These are phyloP conservation scores for Chytriomyces sp. DNA, from an alignment of 192 early-diverging fungal species.

Conservation along the genomic window DNA sequence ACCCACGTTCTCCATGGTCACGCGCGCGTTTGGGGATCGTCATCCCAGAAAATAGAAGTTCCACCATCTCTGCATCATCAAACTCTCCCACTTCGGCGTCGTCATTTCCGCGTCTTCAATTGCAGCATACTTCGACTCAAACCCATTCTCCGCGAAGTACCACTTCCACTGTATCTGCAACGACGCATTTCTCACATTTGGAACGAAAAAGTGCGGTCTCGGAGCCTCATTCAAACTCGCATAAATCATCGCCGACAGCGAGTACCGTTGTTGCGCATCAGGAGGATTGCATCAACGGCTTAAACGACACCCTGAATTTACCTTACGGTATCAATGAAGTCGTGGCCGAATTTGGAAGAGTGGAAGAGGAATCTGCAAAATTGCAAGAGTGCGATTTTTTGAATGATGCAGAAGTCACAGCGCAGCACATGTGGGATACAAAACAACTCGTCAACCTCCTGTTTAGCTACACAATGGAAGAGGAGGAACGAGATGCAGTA, in stretches of 20 bases:
- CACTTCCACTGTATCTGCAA: background rate
- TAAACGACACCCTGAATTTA: background rate
- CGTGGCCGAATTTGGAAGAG: background rate
- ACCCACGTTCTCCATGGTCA: background rate
- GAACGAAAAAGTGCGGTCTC: background rate
- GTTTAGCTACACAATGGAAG: background rate
- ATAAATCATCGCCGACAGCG: no score
- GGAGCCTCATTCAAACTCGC: background rate
- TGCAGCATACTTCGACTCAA: no score
- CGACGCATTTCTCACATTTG: background rate
- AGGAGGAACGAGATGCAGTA: constrained; percentile 50
- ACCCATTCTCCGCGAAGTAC: background rate
- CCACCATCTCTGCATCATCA: background rate
- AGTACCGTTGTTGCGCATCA: background rate
- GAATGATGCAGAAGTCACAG: background rate
- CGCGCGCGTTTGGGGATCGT: background rate
- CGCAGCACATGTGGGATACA: background rate
- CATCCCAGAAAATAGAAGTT: no score
- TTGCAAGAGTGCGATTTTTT: no score
- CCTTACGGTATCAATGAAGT: background rate
- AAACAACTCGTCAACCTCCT: background rate
- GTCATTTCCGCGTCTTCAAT: background rate
- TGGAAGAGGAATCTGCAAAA: background rate
- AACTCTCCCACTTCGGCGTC: background rate
- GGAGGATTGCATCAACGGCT: background rate